These are phyloP conservation scores for Ascomycota sp. DNA, from an alignment of 2,329 filamentous ascomycete genomes.

Conservation along the genomic window DNA sequence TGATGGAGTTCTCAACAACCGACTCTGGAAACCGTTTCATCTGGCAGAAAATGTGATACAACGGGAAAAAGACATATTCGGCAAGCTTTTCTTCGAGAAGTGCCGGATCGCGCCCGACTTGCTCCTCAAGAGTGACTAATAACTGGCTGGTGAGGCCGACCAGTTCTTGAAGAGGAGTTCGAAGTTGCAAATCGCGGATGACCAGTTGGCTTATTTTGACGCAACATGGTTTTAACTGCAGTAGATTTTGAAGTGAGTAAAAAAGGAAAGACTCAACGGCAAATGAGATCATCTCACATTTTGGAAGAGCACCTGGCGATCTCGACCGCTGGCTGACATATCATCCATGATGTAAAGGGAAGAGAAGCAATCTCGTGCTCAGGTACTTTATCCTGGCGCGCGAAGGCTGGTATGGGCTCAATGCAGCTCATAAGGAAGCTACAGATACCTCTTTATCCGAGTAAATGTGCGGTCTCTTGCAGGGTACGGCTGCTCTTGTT, in stretches of 20 bases:
- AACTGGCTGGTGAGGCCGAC: conserved; percentile 24
- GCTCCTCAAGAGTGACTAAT: conserved; percentile 22
- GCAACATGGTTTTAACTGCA: conserved; percentile 41
- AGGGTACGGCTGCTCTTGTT: too few species aligned
- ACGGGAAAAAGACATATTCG: conserved; percentile 86
- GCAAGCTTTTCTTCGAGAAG: conserved; percentile 62
- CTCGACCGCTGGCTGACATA: too few species aligned
- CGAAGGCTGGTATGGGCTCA: too few species aligned
- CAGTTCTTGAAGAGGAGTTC: conserved; percentile 21
- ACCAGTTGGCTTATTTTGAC: conserved; percentile 37
- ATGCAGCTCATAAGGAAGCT: too few species aligned
- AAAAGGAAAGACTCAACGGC: background rate
- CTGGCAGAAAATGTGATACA: conserved; percentile 68
- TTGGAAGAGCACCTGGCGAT: too few species aligned
- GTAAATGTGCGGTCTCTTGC: too few species aligned
- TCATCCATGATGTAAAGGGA: too few species aligned
- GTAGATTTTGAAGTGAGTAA: background rate
- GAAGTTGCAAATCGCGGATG: conserved; percentile 24
- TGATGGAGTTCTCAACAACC: conserved; percentile 55
- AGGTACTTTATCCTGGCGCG: too few species aligned
- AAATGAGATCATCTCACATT: too few species aligned
- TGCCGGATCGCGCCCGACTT: conserved; percentile 20
- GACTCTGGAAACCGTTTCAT: conserved; percentile 51
- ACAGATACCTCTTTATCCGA: too few species aligned
- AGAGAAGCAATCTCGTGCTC: too few species aligned